Evolutionary conservation across 2,329 filamentous ascomycete species (phyloP), one percentile per base, ranked within the genome.

Genomic region (Bisporella sp.): DNA sequence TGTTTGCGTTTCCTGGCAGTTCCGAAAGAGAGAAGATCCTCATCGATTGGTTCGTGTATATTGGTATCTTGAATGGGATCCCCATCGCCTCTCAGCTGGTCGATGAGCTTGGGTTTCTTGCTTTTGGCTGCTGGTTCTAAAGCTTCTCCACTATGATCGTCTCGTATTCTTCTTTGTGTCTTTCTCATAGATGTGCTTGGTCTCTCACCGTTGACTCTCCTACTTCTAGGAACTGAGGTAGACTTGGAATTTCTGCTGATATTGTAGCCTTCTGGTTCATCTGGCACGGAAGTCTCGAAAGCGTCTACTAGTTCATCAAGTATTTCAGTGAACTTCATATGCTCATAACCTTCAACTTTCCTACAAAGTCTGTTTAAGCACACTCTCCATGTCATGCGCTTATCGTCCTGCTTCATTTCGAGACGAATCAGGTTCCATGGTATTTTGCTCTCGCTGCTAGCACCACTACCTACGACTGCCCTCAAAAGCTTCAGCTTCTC

Each of bases 401-500:
- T 57, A 65, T 69, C 73, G 32, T 62, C 66, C n/a, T 58, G 59
- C 40, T 71, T 67, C 48, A 70, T 72, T 39, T 69, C 67, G 48
- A 73, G 66, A 5, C 70, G 68, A 30, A 80, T 60, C 29, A 61
- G 66, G 35, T 61, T 57, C 78, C 78, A 82, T 0, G 71, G 71
- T 40, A 81, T 77, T 44, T 73, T 73, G 6, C 61, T 56, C 47
- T 80, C 77, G 1, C 54, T 63, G 6, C 62, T 58, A 1, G 67
- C 72, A 2, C 66, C 65, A 3, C 67, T 69, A 11, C 69, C 66
- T 6, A 70, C 64, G 35, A 80, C 71, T 2, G 71, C 68, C 35
- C 67, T 59, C 0, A 76, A 62, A 29, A 80, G 59, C 11, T 64
- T 62, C 49, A 71, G 67, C 50, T 73, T 75, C 49, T 78, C 73